A percentile compares a stretch with the other conserved stretches of the same genome.
Evolutionary conservation across 805 yeast species (phyloP).

Genomic region (Yamadazyma scolyti): DNA sequence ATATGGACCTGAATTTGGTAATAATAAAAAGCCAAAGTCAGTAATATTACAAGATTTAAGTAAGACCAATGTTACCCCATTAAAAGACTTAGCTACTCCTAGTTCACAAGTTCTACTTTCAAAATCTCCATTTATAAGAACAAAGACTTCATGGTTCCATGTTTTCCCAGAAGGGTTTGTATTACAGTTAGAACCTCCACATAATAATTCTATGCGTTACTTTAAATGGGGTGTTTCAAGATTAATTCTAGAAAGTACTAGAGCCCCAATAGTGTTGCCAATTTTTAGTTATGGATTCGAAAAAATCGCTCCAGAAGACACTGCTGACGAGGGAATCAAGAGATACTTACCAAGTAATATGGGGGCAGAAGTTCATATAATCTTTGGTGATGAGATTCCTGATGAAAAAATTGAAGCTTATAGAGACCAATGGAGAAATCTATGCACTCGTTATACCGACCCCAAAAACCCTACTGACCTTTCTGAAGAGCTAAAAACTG

Average conservation of each 20-base stretch:
- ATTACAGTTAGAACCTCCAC: constrained; percentile 76
- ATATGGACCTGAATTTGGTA: constrained; percentile 18
- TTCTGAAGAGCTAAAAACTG: constrained; percentile 57
- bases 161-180: constrained; percentile 95
- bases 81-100: constrained; percentile 24
- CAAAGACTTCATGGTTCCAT: constrained; percentile 84
- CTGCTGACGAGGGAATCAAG: constrained; percentile 51
- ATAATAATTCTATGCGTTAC: constrained; percentile 83
- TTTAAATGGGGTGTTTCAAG: constrained; percentile 96
- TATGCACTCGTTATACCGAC: constrained; percentile 55
- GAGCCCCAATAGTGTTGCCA: constrained; percentile 84
- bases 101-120: constrained; percentile 29
- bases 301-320: constrained; percentile 75
- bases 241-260: constrained; percentile 73
- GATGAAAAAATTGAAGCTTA: constrained; percentile 56
- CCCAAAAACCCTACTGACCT: constrained; percentile 53
- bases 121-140: constrained; percentile 52
- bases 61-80: constrained; percentile 9
- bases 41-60: constrained; percentile 34
- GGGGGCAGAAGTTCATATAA: constrained; percentile 64
- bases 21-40: constrained; percentile 23
- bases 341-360: constrained; percentile 59
- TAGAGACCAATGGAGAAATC: constrained; percentile 65
- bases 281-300: constrained; percentile 85
- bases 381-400: constrained; percentile 68